These are phyloP conservation scores for Lactifluus subvellereus DNA, from an alignment of 768 basidiomycete species.

Conservation along the genomic window DNA sequence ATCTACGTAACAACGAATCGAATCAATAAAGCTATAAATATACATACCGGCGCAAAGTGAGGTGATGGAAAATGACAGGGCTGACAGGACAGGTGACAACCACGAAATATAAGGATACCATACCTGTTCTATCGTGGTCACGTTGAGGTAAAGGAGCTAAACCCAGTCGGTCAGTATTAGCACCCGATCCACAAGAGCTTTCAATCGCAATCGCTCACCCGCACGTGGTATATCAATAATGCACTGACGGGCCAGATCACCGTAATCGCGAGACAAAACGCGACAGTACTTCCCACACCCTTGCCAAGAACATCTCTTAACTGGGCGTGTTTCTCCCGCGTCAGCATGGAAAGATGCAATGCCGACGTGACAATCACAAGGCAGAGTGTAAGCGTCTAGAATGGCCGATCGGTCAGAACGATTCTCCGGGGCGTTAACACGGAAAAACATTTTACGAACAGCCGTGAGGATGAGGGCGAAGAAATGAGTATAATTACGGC, in stretches of 20 bases:
- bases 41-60: conserved; percentile 19
- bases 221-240: conserved; percentile 75
- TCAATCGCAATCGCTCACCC: conserved; percentile 46
- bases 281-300: conserved; percentile 75
- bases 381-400: conserved; percentile 63
- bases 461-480: conserved; percentile 73
- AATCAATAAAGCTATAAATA: conserved; percentile 17
- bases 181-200: neutral
- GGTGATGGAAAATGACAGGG: conserved; percentile 12
- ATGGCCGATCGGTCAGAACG: conserved; percentile 16
- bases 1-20: conserved; percentile 45
- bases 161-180: conserved; percentile 13
- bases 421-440: conserved; percentile 9
- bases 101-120: conserved; percentile 18
- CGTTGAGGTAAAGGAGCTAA: conserved; percentile 75
- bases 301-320: conserved; percentile 41
- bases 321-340: conserved; percentile 44
- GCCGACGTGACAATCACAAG: conserved; percentile 81
- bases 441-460: conserved; percentile 40
- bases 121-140: conserved; percentile 96
- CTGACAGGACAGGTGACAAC: conserved; percentile 19
- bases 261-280: conserved; percentile 62
- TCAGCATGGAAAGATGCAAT: conserved; percentile 69
- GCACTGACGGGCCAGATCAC: conserved; percentile 82
- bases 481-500: conserved; percentile 94